phyloP scores from a whole-genome alignment of 768 basidiomycete genomes.

The Coprinellus micaceus region DNA sequence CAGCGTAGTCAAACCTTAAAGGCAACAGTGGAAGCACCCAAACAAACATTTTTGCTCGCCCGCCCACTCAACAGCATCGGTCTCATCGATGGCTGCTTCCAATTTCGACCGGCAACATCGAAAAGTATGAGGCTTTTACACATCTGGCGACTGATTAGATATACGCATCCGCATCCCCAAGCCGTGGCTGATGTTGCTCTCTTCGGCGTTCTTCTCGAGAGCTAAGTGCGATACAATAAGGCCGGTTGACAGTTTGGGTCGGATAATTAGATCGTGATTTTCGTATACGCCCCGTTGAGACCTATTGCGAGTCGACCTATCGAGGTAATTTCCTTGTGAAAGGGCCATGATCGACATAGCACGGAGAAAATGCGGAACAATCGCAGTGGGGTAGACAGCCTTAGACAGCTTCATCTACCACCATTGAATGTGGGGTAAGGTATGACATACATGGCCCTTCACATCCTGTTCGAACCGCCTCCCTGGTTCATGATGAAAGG shows the following conservation, averaged over 20 bases:
- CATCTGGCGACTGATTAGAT: conserved; percentile 1
- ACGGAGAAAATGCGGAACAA: conserved; percentile 6
- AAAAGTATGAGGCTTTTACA: not conserved
- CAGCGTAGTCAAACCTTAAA: conserved; percentile 1
- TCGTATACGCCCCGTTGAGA: not conserved
- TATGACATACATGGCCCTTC: conserved; percentile 2
- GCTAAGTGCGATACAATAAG: not conserved
- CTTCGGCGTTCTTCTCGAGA: not conserved
- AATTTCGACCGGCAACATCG: not conserved
- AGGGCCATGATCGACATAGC: not conserved
- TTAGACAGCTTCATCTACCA: not conserved
- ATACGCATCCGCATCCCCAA: not conserved
- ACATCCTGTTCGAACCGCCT: not conserved
- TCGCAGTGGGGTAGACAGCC: too few species aligned
- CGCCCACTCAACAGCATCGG: not conserved
- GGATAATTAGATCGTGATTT: not conserved
- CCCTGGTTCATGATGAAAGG: not conserved
- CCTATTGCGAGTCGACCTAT: not conserved
- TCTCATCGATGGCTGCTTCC: not conserved
- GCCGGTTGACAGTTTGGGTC: not conserved
- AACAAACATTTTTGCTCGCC: not conserved
- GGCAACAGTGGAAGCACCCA: not conserved
- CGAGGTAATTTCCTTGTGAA: conserved; percentile 10
- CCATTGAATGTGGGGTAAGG: conserved; percentile 8
- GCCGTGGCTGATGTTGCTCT: not conserved